Conservation (phyloP, 805 yeast genomes). For the Pichia thaimueangensis region DNA sequence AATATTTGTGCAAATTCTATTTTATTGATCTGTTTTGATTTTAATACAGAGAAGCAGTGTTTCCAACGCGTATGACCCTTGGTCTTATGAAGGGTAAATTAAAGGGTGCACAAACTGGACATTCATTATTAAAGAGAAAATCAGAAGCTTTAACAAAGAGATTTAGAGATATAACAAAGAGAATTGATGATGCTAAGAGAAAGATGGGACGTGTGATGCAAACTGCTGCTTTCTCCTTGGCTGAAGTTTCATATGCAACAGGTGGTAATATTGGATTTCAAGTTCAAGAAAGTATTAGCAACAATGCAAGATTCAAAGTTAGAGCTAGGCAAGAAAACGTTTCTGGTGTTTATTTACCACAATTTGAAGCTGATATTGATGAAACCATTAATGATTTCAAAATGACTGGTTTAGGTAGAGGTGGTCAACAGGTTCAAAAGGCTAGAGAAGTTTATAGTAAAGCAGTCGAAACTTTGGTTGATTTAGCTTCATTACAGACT, state of each 20-base stretch:
- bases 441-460: constrained; percentile 90
- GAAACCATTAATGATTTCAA: constrained; percentile 88
- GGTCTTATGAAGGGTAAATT: constrained; percentile 91
- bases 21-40: no score
- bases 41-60: constrained; percentile 90
- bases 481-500: constrained; percentile 91
- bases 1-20: no score
- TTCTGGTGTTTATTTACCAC: constrained; percentile 90
- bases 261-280: constrained; percentile 95
- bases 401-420: constrained; percentile 94
- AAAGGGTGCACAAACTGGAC: constrained; percentile 97
- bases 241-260: constrained; percentile 95
- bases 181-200: constrained; percentile 91
- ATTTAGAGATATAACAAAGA: constrained; percentile 88
- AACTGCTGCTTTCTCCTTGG: constrained; percentile 93
- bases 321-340: constrained; percentile 93
- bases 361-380: constrained; percentile 79
- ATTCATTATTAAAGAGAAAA: constrained; percentile 85
- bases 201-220: constrained; percentile 99
- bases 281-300: constrained; percentile 83
- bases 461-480: constrained; percentile 96
- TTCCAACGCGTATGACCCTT: constrained; percentile 96
- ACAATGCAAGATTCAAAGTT: constrained; percentile 83
- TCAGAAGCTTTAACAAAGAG: constrained; percentile 96
- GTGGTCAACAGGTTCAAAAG: constrained; percentile 96